A percentile compares a stretch with the other conserved stretches of the same genome.
Evolutionary conservation across 345 rosid genomes (phyloP).

Genomic region (Sisymbrium altissimum): DNA sequence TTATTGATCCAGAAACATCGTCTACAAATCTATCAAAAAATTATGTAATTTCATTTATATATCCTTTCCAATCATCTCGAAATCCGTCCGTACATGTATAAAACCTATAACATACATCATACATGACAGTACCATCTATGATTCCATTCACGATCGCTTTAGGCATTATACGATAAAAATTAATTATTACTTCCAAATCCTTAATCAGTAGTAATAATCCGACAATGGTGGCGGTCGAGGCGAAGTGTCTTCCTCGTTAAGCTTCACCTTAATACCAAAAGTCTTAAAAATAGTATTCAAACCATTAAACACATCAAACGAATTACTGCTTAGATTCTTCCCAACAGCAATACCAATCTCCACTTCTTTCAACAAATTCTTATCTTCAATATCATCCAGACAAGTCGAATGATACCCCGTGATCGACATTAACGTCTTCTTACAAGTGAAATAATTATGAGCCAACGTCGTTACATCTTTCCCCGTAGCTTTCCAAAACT

Average conservation of each 20-base stretch:
- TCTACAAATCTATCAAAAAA: background rate
- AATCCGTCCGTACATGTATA: constrained; percentile 18
- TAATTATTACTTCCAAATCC: background rate
- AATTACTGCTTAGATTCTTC: constrained; percentile 23
- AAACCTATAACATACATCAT: constrained; percentile 32
- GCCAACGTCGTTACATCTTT: constrained; percentile 28
- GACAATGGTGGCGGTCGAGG: constrained; percentile 36
- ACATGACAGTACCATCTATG: constrained; percentile 26
- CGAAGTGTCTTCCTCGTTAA: constrained; percentile 28
- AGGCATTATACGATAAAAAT: constrained; percentile 6
- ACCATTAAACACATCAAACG: constrained; percentile 22
- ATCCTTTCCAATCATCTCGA: constrained; percentile 30
- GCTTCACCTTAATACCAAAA: constrained; percentile 34
- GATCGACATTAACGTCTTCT: constrained; percentile 26
- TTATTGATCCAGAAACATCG: background rate
- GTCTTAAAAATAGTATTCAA: constrained; percentile 21
- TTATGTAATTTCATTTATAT: background rate
- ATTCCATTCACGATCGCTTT: constrained; percentile 20
- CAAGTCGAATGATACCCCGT: constrained; percentile 29
- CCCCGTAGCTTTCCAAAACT: constrained; percentile 22
- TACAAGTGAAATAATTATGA: constrained; percentile 25
- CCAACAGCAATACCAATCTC: constrained; percentile 28
- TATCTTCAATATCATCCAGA: constrained; percentile 34
- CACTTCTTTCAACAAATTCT: constrained; percentile 20
- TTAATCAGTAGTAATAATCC: constrained; percentile 24